A percentile compares a stretch with the other conserved stretches of the same genome.
phyloP scores from a whole-genome alignment of 75 land plant genomes.

The Chamaecyparis obtusa region DNA sequence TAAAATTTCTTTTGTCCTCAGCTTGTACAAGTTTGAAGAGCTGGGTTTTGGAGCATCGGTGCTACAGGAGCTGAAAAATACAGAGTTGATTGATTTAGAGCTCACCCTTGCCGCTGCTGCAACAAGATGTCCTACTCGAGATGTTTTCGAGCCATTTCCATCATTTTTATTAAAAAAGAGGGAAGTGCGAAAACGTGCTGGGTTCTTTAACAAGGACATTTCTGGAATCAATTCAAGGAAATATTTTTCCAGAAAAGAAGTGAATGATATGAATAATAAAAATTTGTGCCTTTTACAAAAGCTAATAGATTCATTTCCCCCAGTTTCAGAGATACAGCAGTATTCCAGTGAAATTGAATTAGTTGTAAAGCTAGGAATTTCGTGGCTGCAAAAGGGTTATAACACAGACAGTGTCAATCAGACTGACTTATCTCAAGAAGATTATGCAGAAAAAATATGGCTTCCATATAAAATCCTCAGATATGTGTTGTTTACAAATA shows the following conservation, averaged over 20 bases:
- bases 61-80: slow-evolving; percentile 21
- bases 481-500: slow-evolving; percentile 28
- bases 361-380: slow-evolving; percentile 5
- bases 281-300: neutral
- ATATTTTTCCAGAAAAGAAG: neutral
- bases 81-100: slow-evolving; percentile 33
- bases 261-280: slow-evolving; percentile 12
- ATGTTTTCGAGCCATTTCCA: slow-evolving; percentile 46
- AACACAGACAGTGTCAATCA: neutral
- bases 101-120: slow-evolving; percentile 22
- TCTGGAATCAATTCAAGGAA: neutral
- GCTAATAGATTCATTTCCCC: slow-evolving; percentile 13
- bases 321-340: slow-evolving; percentile 12
- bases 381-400: neutral
- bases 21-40: slow-evolving; percentile 36
- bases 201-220: slow-evolving; percentile 21
- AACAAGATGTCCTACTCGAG: slow-evolving; percentile 5
- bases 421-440: neutral
- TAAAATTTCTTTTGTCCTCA: neutral
- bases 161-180: slow-evolving; percentile 15
- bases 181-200: slow-evolving; percentile 35
- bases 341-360: slow-evolving; percentile 19
- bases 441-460: slow-evolving; percentile 1
- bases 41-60: slow-evolving; percentile 30
- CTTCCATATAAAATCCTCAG: slow-evolving; percentile 26